Base-by-base conservation (phyloP, 225 moss, liverwort and hornwort species). In the Lunularia cruciata region DNA sequence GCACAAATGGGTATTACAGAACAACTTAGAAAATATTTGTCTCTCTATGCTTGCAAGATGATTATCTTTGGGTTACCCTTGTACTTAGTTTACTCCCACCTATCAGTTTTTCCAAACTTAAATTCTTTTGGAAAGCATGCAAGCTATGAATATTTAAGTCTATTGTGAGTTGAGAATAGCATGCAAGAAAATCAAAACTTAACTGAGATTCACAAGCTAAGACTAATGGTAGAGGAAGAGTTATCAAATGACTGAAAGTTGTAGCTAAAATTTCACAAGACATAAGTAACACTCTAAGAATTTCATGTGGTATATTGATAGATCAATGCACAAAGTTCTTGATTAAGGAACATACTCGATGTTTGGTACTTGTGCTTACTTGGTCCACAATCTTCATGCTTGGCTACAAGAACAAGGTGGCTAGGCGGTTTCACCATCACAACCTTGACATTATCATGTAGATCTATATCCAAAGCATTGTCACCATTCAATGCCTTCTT, bases 271-370 rank as follows among this genome's bases (percentile, higher is more conserved):
- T n/a, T n/a, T n/a, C n/a, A n/a, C n/a, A n/a, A n/a, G n/a, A n/a
- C n/a, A n/a, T n/a, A n/a, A n/a, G n/a, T n/a, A n/a, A n/a, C n/a
- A n/a, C n/a, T n/a, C n/a, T n/a, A n/a, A n/a, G n/a, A n/a, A n/a
- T n/a, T n/a, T n/a, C n/a, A n/a, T n/a, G n/a, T n/a, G n/a, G n/a
- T n/a, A n/a, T n/a, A n/a, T n/a, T n/a, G n/a, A n/a, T n/a, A n/a
- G n/a, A n/a, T n/a, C n/a, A n/a, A n/a, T n/a, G n/a, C n/a, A n/a
- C n/a, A n/a, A n/a, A n/a, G n/a, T n/a, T n/a, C n/a, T n/a, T n/a
- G n/a, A n/a, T n/a, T n/a, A n/a, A n/a, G n/a, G n/a, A n/a, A n/a
- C 60, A 3, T 70, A 78, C 78, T 73, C 55, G 57, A 33, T 48
- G 57, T 32, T 53, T 53, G 34, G 32, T 23, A 59, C 20, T 47